Base-by-base conservation (phyloP, 441 rosid genomes). In the Croton setiger region DNA sequence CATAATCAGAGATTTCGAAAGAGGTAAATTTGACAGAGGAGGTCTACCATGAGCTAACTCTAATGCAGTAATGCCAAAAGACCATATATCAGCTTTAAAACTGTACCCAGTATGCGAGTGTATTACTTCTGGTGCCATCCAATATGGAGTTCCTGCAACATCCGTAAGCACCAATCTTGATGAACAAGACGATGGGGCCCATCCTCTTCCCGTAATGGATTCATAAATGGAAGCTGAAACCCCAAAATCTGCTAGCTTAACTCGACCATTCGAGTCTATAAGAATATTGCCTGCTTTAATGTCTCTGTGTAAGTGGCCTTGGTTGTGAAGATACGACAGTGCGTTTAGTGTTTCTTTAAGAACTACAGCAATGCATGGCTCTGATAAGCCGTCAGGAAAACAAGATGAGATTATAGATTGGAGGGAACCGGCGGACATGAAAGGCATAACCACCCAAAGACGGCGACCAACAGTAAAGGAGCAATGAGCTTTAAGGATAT, bases 371-470 rank as follows among this genome's bases (percentile, higher is more conserved):
- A 90, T 90, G 82, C 91, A 87, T 20, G 84, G 82, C 74, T 92
- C 96, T 0, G 88, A 67, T 6, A 92, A 71, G 0, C 93, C 96
- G 15, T 74, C 72, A 0, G 95, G 88, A 65, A 87, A 87, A 9
- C 85, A 72, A 0, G 93, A 80, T 1, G 90, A 76, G 74, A 93
- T 86, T 4, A 89, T 86, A 57, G 92, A 93, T 36, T 89, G 96
- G 15, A 89, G 73, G 1, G 97, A 93, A 47, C 98, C 97, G 0
- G 85, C 85, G 3, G 90, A 85, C 97, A 93, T 89, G 78, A 93
- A 91, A 0, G 97, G 96, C 98, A 89, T 91, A 43, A 93, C 94
- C n/a, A 93, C 92, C 97, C 98, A 90, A 45, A 93, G 93, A 59
- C 80, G 84, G 39, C 78, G 82, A 67, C 75, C 92, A 7, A 87